These are phyloP conservation scores for Pseudogymnoascus sp. DNA, from an alignment of 2,329 filamentous ascomycete species.

Conservation along the genomic window DNA sequence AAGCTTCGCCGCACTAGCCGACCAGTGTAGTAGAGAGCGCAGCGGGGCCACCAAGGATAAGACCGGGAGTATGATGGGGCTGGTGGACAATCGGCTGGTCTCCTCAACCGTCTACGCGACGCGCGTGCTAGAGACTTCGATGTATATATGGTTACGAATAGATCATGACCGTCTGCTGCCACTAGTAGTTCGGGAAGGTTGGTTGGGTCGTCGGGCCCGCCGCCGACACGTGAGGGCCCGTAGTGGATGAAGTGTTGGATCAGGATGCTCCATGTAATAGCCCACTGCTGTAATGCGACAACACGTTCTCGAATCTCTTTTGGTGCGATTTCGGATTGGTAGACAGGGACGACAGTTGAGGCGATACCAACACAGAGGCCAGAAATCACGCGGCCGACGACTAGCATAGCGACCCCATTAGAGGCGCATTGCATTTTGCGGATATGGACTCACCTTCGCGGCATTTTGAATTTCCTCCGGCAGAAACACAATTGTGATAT, in stretches of 20 bases:
- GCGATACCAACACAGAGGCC: conserved; percentile 67
- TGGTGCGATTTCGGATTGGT: conserved; percentile 56
- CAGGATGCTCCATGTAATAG: conserved; percentile 61
- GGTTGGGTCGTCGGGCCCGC: conserved; percentile 41
- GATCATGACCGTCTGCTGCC: no score
- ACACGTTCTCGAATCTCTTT: conserved; percentile 50
- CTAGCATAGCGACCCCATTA: conserved; percentile 61
- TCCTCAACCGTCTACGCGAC: no score
- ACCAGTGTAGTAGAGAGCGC: no score
- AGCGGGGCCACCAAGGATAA: no score
- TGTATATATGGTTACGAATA: no score
- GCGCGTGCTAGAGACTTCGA: no score
- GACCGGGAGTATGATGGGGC: no score
- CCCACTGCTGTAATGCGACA: conserved; percentile 59
- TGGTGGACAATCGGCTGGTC: no score
- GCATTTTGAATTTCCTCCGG: conserved; percentile 61
- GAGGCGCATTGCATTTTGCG: conserved; percentile 51
- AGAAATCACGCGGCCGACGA: conserved; percentile 61
- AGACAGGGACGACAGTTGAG: conserved; percentile 58
- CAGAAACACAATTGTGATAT: conserved; percentile 43
- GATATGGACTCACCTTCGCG: no score
- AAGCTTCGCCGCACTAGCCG: no score
- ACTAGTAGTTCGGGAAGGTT: no score
- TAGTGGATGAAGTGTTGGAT: conserved; percentile 62
- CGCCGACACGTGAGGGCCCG: conserved; percentile 46